Evolutionary conservation across 148 eudicot species (phyloP).

Genomic region (Vaccinium myrtillus): DNA sequence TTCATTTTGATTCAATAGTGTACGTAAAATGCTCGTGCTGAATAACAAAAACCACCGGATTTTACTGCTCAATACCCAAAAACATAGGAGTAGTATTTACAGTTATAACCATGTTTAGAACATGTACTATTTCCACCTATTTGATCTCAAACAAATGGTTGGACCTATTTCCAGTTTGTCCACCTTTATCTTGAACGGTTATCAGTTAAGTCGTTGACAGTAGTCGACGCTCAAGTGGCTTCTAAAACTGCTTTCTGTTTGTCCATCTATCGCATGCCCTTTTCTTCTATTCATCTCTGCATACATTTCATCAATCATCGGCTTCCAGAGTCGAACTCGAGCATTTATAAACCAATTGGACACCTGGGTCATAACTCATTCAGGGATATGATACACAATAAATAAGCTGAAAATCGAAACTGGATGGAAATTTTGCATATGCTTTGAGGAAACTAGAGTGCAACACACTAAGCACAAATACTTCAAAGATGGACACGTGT

Average conservation of each 20-base stretch:
- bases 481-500: too few species aligned
- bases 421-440: neutral
- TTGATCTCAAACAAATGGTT: conserved; percentile 1
- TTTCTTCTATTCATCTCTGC: conserved; percentile 65
- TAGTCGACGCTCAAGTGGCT: conserved; percentile 34
- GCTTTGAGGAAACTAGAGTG: neutral
- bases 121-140: neutral
- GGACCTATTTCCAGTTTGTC: neutral
- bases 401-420: neutral
- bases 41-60: conserved; percentile 16
- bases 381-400: neutral
- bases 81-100: conserved; percentile 5
- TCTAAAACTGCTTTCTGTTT: conserved; percentile 23
- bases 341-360: conserved; percentile 98
- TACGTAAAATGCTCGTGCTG: neutral
- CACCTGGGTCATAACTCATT: conserved; percentile 44
- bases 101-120: conserved; percentile 12
- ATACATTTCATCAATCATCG: conserved; percentile 92
- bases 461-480: too few species aligned
- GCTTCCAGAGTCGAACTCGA: conserved; percentile 94
- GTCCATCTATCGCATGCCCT: conserved; percentile 35
- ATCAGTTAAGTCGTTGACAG: conserved; percentile 30
- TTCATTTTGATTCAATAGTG: neutral
- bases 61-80: neutral
- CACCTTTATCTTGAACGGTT: neutral